Evolutionary conservation across 495 filamentous ascomycete genomes (phyloP), one percentile per base, ranked within the genome.

Genomic region (Eremomyces bilateralis): DNA sequence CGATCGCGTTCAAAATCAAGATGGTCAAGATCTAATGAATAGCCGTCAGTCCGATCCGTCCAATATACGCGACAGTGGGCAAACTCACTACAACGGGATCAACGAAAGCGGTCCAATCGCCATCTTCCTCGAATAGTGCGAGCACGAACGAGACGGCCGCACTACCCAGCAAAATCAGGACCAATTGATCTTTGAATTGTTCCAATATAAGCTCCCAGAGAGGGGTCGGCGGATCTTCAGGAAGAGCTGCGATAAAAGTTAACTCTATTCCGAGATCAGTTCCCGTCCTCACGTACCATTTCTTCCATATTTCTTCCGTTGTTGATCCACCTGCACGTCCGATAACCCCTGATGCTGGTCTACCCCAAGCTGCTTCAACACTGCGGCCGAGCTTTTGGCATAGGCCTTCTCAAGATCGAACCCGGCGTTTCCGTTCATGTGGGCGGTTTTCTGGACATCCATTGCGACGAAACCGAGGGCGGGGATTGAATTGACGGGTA

Each of bases 111-210:
- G 84, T 83, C 81, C 82, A 90, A 37, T 78, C 88, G 36, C 82
- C 79, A 31, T 74, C 77, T 31, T 84, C 80, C 53, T 95, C 90
- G 43, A 95, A 88, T 10, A 99, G 64, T 30, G 90, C 90, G 33
- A 99, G 59, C 15, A 88, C 68, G 44, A 99, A 95, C 2, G 90
- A 95, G 29, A 99, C 68, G n/a, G 69, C 80, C 3, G 90, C 90
- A 12, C 84, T 94, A 29, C 71, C 88, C 32, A 99, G 61, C 3
- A 99, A 67, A 47, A 99, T 99, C 36, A 99, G 66, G 36, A 99
- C 90, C 2, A 99, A 67, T 56, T 99, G 90, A 50, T 99, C 90
- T 57, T 99, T 92, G 64, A 99, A 99, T 56, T 99, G 90, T 54
- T 99, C 90, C 34, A 95, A 63, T 28, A 99, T 76, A 40, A 99